Conservation (phyloP, 2,329 filamentous ascomycete species). For the Neonectria ditissima region DNA sequence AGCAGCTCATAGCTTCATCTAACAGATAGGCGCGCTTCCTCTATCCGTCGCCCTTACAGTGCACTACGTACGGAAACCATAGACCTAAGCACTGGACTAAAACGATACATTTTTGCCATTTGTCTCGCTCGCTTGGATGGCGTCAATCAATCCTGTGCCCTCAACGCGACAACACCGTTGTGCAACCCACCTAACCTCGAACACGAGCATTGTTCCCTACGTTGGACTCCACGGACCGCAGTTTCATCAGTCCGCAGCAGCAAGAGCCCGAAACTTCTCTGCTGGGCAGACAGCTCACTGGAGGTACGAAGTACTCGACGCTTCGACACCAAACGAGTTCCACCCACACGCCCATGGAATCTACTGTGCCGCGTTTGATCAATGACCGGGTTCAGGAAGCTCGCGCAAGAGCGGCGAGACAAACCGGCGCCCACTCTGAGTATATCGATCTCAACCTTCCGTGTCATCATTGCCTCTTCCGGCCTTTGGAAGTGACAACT, state of each 20-base stretch:
- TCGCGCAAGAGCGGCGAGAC: background rate
- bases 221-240: background rate
- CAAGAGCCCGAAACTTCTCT: background rate
- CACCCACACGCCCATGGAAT: background rate
- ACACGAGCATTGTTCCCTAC: background rate
- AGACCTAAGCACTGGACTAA: no score
- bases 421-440: background rate
- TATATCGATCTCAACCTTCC: slow-evolving; percentile 2
- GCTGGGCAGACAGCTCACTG: background rate
- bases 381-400: background rate
- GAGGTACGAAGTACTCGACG: background rate
- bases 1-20: background rate
- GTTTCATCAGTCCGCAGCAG: background rate
- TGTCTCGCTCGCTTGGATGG: slow-evolving; percentile 13
- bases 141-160: slow-evolving; percentile 11
- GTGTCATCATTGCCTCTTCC: slow-evolving; percentile 12
- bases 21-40: background rate
- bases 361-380: slow-evolving; percentile 4
- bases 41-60: background rate
- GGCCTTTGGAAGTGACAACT: background rate
- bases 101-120: background rate
- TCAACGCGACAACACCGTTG: slow-evolving; percentile 8
- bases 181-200: background rate
- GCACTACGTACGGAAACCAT: background rate
- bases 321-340: background rate